Evolutionary conservation across 495 filamentous ascomycete genomes (phyloP), one percentile per base, ranked within the genome.

Genomic region (Penicillium paxilli): DNA sequence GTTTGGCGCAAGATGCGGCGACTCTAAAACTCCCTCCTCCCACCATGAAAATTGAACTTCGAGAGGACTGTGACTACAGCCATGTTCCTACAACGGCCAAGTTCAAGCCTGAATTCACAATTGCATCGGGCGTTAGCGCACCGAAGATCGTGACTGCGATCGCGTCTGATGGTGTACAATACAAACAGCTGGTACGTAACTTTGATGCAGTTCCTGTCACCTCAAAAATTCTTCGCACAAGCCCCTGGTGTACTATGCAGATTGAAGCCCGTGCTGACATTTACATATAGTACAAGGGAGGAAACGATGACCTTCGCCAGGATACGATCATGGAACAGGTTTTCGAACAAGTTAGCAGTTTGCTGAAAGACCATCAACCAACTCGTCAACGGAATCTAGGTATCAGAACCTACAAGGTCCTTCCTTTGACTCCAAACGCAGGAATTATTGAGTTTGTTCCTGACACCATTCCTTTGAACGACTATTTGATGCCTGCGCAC

Each of bases 261-360:
- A 35, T 9, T 20, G 30, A 26, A 30, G 5, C 23, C 22, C 11
- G 11, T 46, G 35, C 52, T 56, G 30, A 56, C n/a, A n/a, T 21
- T 21, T 37, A 17, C 17, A 8, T 33, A 51, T 62, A 88, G 85
- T 87, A 94, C 65, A 99, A 99, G 74, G 88, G 89, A 61, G 91
- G 92, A 23, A 92, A 90, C 57, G 92, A 98, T 67, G 94, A 98
- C 63, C 80, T 99, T 11, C 88, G 94, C n/a, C 94, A 99, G 73
- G 94, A 99, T 64, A 91, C 94, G 16, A 99, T 99, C 73, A 99
- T 99, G 95, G 95, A 98, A 68, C 94, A 99, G 72, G 94, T 99
- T 25, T 99, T 98, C 71, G 90, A 90, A 44, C 90, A 96, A 80
- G 94, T 97, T 24, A 96, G 88, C 62, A 87, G 87, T 49, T 85